Conservation (phyloP, 768 basidiomycete species). For the Pilatotrama ljubarskyi region DNA sequence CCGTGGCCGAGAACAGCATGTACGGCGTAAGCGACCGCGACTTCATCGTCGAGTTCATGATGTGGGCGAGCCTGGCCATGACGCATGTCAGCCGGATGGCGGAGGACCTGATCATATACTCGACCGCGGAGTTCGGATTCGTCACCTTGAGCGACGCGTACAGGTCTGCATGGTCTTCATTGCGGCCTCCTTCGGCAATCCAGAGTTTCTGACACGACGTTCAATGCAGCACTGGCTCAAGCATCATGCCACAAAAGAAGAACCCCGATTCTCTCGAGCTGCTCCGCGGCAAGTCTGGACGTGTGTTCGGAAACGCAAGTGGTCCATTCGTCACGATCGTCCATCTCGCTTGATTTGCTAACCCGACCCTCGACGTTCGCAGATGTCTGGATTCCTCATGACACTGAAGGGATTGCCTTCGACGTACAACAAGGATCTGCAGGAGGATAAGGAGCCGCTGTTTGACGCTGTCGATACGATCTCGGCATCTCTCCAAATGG, state of each 20-base stretch:
- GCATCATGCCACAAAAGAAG: slow-evolving; percentile 99
- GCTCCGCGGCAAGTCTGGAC: slow-evolving; percentile 91
- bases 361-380: slow-evolving; percentile 11
- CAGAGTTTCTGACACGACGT: neutral
- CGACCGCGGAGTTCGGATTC: slow-evolving; percentile 96
- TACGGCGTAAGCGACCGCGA: slow-evolving; percentile 97
- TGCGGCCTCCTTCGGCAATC: neutral
- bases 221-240: slow-evolving; percentile 83
- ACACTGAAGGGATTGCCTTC: slow-evolving; percentile 96
- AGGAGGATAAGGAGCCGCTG: slow-evolving; percentile 97
- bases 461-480: slow-evolving; percentile 93
- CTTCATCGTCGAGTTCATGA: slow-evolving; percentile 95
- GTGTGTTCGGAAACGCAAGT: slow-evolving; percentile 87
- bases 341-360: neutral
- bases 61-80: slow-evolving; percentile 94
- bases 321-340: neutral
- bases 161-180: slow-evolving; percentile 51
- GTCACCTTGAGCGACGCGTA: slow-evolving; percentile 96
- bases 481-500: slow-evolving; percentile 84
- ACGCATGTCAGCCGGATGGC: slow-evolving; percentile 92
- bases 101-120: slow-evolving; percentile 96
- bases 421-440: slow-evolving; percentile 99
- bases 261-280: slow-evolving; percentile 97
- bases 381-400: slow-evolving; percentile 99
- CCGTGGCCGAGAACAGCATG: slow-evolving; percentile 92